Evolutionary conservation across 768 basidiomycete species (phyloP).

Genomic region (Suillus cothurnatus): DNA sequence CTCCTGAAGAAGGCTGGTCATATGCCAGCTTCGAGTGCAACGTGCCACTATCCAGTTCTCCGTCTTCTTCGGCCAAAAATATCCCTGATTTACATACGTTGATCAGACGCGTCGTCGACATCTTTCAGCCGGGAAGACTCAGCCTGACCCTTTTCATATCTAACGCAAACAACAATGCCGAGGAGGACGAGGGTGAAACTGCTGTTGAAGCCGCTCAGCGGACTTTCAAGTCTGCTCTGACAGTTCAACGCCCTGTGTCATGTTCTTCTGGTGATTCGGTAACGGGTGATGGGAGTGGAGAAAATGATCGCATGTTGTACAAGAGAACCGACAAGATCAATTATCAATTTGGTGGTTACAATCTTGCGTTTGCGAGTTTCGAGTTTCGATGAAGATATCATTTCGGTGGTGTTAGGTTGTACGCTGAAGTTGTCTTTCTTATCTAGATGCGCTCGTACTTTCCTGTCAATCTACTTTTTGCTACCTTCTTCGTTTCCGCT

Average conservation of each 20-base stretch:
- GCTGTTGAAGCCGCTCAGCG: slow-evolving; percentile 73
- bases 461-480: slow-evolving; percentile 20
- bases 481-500: slow-evolving; percentile 13
- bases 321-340: slow-evolving; percentile 95
- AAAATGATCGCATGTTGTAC: slow-evolving; percentile 47
- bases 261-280: slow-evolving; percentile 24
- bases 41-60: slow-evolving; percentile 60
- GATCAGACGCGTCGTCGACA: slow-evolving; percentile 84
- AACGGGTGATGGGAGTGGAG: slow-evolving; percentile 15
- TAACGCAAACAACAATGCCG: slow-evolving; percentile 46
- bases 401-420: slow-evolving; percentile 14
- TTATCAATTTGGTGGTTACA: slow-evolving; percentile 95
- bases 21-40: slow-evolving; percentile 99
- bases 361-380: slow-evolving; percentile 88
- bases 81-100: slow-evolving; percentile 82
- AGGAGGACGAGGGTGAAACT: slow-evolving; percentile 50
- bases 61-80: slow-evolving; percentile 30
- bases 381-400: slow-evolving; percentile 46
- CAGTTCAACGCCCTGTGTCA: slow-evolving; percentile 28
- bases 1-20: slow-evolving; percentile 97
- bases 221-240: slow-evolving; percentile 70
- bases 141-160: slow-evolving; percentile 92
- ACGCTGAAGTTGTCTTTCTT: slow-evolving; percentile 22
- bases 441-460: slow-evolving; percentile 22
- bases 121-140: slow-evolving; percentile 89